Base-by-base conservation (phyloP, 805 yeast genomes). In the Limtongia smithiae region DNA sequence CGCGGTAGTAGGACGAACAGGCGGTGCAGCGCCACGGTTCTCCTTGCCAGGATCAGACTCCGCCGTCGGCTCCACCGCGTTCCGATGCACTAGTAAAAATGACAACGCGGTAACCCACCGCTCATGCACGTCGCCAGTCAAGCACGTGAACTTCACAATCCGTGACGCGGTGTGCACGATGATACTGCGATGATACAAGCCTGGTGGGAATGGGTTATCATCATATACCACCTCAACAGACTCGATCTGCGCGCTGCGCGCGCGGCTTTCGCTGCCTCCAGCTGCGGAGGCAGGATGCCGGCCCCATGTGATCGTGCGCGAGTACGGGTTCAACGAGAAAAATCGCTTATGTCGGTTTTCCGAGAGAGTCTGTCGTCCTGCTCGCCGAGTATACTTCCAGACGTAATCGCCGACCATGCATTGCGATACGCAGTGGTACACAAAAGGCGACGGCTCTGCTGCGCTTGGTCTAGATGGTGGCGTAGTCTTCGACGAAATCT, bases 281-380 rank as follows among this genome's bases (percentile, higher is more conserved):
- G 84, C 82, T 41, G 84, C 64, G 0, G 83, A 83, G 0, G 97
- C 97, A 62, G 85, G 86, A 11, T 81, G 74, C 4, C 78, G 75
- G 2, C 91, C 82, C 98, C 98, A 91, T 67, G 87, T 89, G 40
- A 91, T 72, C 0, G 96, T 87, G 71, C 88, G 70, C 7, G 93
- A 83, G 67, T 90, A 90, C 2, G 98, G 97, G 68, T 91, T 95
- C 38, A 93, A 79, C 97, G 97, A 93, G 75, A 91, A 91, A 70
- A 80, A 91, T 57, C 97, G 77, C 63, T 85, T 93, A 63, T 91
- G 98, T 51, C 96, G 78, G 36, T 78, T 77, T 43, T 88, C 93
- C 0, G 91, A 78, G 18, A 87, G 75, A 1, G 83, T 75, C 37
- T 62, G 62, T 6, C 74, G 67, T 33, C 87, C 82, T 42, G 86